Conservation (phyloP, 345 rosid genomes). For the Eucalyptus shirleyi region DNA sequence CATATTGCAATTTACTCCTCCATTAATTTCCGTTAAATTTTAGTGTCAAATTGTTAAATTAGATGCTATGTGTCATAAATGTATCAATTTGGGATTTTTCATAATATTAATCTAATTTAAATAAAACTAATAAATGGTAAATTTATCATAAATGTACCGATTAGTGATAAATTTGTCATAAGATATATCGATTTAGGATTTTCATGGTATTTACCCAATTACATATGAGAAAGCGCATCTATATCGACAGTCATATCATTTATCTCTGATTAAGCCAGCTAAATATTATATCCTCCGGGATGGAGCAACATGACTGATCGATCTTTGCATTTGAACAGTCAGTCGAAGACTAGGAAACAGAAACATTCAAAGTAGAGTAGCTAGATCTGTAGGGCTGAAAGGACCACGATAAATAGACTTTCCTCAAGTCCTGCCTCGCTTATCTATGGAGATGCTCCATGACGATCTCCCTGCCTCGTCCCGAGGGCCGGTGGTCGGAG, state of each 20-base stretch:
- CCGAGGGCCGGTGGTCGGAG: neutral
- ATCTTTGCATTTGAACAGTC: neutral
- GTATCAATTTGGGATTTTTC: too few relatives aligned
- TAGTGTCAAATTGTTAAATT: too few relatives aligned
- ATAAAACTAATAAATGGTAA: fast-evolving
- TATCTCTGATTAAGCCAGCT: neutral
- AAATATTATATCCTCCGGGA: neutral
- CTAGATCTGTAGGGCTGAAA: neutral
- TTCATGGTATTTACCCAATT: too few relatives aligned
- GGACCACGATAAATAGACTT: neutral
- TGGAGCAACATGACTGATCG: neutral
- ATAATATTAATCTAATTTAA: too few relatives aligned
- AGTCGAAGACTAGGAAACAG: neutral
- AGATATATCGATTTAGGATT: too few relatives aligned
- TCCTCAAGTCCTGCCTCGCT: neutral
- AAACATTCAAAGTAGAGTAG: neutral
- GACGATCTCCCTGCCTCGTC: neutral
- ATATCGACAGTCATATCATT: too few relatives aligned
- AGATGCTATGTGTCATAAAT: too few relatives aligned
- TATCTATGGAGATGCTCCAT: neutral
- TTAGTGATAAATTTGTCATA: too few relatives aligned
- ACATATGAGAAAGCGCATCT: too few relatives aligned
- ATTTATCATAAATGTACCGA: too few relatives aligned
- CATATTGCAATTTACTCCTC: too few relatives aligned
- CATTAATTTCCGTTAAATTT: too few relatives aligned